Evolutionary conservation across 768 basidiomycete genomes (phyloP).

Genomic region (Boletus pseudopeckii): DNA sequence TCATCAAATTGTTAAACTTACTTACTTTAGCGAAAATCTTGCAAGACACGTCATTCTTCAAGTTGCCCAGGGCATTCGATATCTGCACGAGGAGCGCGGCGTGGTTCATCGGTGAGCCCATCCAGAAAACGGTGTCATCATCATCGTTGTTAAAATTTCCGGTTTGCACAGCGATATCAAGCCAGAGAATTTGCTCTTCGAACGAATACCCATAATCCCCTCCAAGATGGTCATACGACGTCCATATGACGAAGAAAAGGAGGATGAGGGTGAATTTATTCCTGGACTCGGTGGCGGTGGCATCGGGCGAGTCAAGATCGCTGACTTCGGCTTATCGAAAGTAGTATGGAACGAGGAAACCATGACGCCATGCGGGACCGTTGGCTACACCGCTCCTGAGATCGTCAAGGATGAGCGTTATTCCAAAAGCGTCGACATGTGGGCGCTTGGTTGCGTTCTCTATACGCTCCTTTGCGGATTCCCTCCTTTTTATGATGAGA

Average conservation of each 20-base stretch:
- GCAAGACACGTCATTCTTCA: constrained; percentile 96
- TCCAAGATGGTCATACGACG: constrained; percentile 71
- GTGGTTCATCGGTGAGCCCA: constrained; percentile 80
- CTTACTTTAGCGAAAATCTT: constrained; percentile 98
- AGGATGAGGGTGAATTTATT: constrained; percentile 95
- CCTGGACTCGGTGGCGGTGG: constrained; percentile 93
- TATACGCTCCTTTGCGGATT: constrained; percentile 98
- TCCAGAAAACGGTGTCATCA: neutral
- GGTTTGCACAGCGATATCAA: constrained; percentile 74
- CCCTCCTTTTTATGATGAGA: constrained; percentile 98
- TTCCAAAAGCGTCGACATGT: constrained; percentile 98
- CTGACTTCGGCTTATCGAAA: constrained; percentile 96
- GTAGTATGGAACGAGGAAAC: constrained; percentile 99
- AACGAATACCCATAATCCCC: constrained; percentile 86
- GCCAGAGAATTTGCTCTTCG: constrained; percentile 95
- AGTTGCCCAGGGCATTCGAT: constrained; percentile 89
- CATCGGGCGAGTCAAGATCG: constrained; percentile 97
- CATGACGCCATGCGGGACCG: constrained; percentile 99
- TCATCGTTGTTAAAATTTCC: neutral
- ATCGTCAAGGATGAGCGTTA: constrained; percentile 99
- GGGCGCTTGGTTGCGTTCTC: constrained; percentile 98
- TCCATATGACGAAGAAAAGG: constrained; percentile 97
- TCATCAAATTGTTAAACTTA: constrained; percentile 98
- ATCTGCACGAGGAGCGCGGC: constrained; percentile 96
- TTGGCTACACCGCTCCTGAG: constrained; percentile 98